Conservation (phyloP, 2,329 filamentous ascomycete genomes). For the Claviceps sp. region DNA sequence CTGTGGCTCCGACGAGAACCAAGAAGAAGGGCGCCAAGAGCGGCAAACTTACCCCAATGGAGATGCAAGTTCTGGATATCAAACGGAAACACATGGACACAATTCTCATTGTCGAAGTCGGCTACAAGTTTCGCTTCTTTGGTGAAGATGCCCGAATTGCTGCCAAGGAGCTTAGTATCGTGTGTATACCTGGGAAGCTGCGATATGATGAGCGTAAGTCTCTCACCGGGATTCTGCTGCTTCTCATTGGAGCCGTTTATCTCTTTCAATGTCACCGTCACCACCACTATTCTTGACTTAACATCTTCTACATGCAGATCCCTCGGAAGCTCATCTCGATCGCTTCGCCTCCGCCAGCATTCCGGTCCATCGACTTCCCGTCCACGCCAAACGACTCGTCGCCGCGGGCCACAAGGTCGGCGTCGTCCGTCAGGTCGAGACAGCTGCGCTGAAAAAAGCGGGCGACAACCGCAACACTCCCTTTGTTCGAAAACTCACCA, state of each 20-base stretch:
- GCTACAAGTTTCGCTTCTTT: conserved; percentile 96
- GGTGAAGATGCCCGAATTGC: conserved; percentile 86
- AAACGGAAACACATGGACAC: conserved; percentile 87
- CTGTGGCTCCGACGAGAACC: conserved; percentile 27
- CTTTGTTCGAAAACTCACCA: conserved; percentile 85
- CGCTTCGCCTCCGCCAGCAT: conserved; percentile 94
- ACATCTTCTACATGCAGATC: conserved; percentile 31
- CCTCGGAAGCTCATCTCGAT: conserved; percentile 82
- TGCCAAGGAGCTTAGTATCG: conserved; percentile 81
- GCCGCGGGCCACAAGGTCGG: conserved; percentile 91
- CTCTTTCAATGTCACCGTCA: not conserved
- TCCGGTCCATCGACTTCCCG: conserved; percentile 77
- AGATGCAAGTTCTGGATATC: conserved; percentile 85
- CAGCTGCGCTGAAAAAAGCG: conserved; percentile 85
- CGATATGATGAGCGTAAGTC: conserved; percentile 75
- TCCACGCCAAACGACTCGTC: conserved; percentile 88
- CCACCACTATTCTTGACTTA: too few relatives aligned
- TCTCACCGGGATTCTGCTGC: not conserved
- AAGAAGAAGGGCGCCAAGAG: conserved; percentile 59
- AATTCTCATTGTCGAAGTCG: conserved; percentile 82
- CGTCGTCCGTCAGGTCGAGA: conserved; percentile 87
- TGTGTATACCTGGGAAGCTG: conserved; percentile 92
- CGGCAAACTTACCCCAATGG: conserved; percentile 83
- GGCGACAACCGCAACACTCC: conserved; percentile 90
- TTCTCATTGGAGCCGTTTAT: not conserved